Percentiles rank a stretch among this genome's conserved stretches.
Conservation (phyloP, 2,329 filamentous ascomycete species). For the Ophiostoma perfectum region DNA sequence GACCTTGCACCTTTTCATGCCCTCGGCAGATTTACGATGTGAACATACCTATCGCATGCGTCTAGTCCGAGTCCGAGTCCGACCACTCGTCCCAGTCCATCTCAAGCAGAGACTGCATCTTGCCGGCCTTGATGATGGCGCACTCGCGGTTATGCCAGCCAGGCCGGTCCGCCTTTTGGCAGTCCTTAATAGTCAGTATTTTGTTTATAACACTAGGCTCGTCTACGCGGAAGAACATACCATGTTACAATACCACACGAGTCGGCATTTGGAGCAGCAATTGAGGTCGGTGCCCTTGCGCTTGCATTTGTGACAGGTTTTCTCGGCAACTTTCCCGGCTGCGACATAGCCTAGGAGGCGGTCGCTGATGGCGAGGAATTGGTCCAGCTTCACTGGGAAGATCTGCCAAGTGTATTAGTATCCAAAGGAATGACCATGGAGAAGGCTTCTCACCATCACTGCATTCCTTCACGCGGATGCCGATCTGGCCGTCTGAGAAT, state of each 20-base stretch:
- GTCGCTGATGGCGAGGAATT: not conserved
- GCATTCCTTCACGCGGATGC: not conserved
- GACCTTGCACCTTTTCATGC: not conserved
- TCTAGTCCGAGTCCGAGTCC: not conserved
- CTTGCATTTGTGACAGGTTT: not conserved
- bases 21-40: too few relatives aligned
- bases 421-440: not conserved
- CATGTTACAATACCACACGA: not conserved
- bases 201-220: too few relatives aligned
- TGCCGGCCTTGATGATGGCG: not conserved
- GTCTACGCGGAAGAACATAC: not conserved
- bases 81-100: not conserved
- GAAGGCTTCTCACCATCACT: not conserved
- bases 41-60: too few relatives aligned
- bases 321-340: not conserved
- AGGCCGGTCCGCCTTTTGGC: not conserved
- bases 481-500: not conserved
- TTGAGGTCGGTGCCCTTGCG: not conserved
- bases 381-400: not conserved
- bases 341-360: not conserved
- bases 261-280: not conserved
- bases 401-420: not conserved
- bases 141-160: not conserved
- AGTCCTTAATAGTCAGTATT: not conserved
- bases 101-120: not conserved